Evolutionary conservation across 257 asterid genomes (phyloP), one percentile per base, ranked within the genome.

Genomic region (Thymus quinquecostatus): DNA sequence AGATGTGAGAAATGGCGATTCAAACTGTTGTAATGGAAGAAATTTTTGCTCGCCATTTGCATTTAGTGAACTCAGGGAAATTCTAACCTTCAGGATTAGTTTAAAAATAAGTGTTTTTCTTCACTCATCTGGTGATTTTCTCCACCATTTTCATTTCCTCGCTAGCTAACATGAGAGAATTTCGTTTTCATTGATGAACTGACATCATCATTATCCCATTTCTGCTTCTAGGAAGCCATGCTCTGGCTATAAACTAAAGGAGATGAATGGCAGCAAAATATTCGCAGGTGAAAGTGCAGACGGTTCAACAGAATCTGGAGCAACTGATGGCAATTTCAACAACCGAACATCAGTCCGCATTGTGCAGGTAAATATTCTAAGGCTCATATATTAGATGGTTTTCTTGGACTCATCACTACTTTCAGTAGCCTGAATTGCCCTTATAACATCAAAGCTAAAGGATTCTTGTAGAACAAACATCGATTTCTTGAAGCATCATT

Each of bases 311-410:
- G 93, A 86, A 69, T 79, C 89, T 54, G 98, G 86, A 77, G 66
- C 72, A 65, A 67, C 81, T 64, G 86, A 80, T 82, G 82, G 79
- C 50, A 79, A 74, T 78, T 75, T 77, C 21, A 77, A 71, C 47
- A 86, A 81, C 75, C 83, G 97, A 69, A 89, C 98, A 69, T 93
- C 98, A 30, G 96, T 92, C 57, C 97, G 96, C 38, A 92, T 92
- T 2, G 96, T 92, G 77, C 96, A 92, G 98, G 98, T 92, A 7
- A 38, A 3, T 38, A 83, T 30, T 65, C 4, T 8, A 28, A 69
- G 63, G 49, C 28, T 50, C 49, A 44, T n/a, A 21, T 33, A 53
- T 34, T 56, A 63, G 57, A 2, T 36, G 4, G 1, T 36, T 49
- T n/a, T 48, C 21, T 48, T 48, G 33, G 32, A 65, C 1, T 34